Base-by-base conservation (phyloP, 495 filamentous ascomycete genomes). In the Podospora anserina region DNA sequence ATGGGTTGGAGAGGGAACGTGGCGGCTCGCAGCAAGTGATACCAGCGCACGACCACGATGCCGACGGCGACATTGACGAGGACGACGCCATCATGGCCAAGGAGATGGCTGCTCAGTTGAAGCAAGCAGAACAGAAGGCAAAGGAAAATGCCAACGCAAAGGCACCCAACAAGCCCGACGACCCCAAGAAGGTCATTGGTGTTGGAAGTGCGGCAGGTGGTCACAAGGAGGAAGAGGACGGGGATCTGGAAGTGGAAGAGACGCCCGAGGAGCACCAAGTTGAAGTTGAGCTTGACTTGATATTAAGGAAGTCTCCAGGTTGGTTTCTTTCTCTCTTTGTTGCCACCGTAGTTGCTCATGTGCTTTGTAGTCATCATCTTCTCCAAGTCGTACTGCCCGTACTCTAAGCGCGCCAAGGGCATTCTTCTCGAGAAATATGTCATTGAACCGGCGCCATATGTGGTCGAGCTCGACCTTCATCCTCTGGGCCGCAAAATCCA, bases 381-480 rank as follows among this genome's bases (percentile, higher is more conserved):
- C 82, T 96, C 92, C 65, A 98, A 98, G 78, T 88, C 90, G 1
- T 96, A 92, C 79, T 99, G 95, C 79, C 92, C 90, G 0, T 88
- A 87, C 81, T 97, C 93, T 58, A 86, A 84, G 68, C 87, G 85
- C 70, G 95, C 94, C 16, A 99, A 99, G 78, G 78, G 79, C 9
- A 88, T 98, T 68, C 86, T 98, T 30, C 83, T 96, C 28, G 86
- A 91, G 4, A 86, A 88, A 70, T 97, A 97, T 81, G 82, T 82
- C 34, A 97, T 98, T 75, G 83, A 88, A 2, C 95, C 95, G 0
- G 75, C 85, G 57, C 95, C 95, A 0, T 90, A 88, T 74, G 91
- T 99, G 27, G 93, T 99, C 20, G 95, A 99, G 81, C 86, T 99
- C 11, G 92, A 99, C 76, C 78, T 88, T 70, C 92, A 97, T 75